Conservation (phyloP, 2,329 filamentous ascomycete species). For the Dactylellina drechsleri region DNA sequence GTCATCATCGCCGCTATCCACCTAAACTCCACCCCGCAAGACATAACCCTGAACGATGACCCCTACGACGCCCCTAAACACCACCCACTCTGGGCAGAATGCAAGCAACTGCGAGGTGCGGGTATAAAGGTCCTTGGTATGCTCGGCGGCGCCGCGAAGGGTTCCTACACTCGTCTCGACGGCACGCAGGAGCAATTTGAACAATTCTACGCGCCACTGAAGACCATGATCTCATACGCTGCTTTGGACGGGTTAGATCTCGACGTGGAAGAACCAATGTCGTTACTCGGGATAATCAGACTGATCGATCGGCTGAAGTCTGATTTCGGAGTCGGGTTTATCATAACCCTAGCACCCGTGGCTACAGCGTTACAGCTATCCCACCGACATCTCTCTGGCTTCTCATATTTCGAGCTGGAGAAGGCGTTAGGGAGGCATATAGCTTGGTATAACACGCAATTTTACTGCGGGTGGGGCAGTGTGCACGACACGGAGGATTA, state of each 20-base stretch:
- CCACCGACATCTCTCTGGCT: slow-evolving; percentile 77
- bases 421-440: slow-evolving; percentile 63
- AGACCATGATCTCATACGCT: slow-evolving; percentile 71
- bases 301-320: slow-evolving; percentile 74
- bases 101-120: slow-evolving; percentile 74
- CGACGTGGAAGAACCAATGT: slow-evolving; percentile 81
- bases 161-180: slow-evolving; percentile 74
- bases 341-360: slow-evolving; percentile 84
- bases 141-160: slow-evolving; percentile 84
- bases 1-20: slow-evolving; percentile 88
- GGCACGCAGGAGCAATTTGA: slow-evolving; percentile 72
- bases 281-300: slow-evolving; percentile 72
- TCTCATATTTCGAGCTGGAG: slow-evolving; percentile 81
- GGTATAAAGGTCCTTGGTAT: slow-evolving; percentile 86
- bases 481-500: slow-evolving; percentile 64
- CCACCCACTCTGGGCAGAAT: slow-evolving; percentile 80
- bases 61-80: slow-evolving; percentile 74
- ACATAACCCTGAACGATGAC: slow-evolving; percentile 83
- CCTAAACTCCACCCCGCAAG: slow-evolving; percentile 73
- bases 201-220: slow-evolving; percentile 75
- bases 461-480: slow-evolving; percentile 90
- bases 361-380: slow-evolving; percentile 74
- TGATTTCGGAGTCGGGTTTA: slow-evolving; percentile 76
- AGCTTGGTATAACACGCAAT: slow-evolving; percentile 89
- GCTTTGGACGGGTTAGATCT: slow-evolving; percentile 77